Percentiles rank a stretch among this genome's conserved stretches.
Conservation (phyloP, 2,329 filamentous ascomycete species). For the Aureobasidium sp. region DNA sequence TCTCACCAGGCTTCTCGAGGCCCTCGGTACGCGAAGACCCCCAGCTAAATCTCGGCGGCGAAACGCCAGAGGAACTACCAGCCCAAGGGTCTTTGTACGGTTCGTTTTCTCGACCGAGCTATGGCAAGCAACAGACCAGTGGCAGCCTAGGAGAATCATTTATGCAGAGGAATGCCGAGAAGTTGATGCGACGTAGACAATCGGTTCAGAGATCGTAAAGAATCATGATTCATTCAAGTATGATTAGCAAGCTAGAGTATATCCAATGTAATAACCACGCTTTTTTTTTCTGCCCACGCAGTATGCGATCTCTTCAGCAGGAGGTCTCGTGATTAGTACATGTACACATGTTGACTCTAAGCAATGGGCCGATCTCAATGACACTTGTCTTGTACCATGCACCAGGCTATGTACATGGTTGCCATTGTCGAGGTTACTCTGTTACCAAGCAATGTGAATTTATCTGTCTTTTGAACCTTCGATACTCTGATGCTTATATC, state of each 20-base stretch:
- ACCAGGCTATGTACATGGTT: too few species aligned
- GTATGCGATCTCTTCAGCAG: not conserved
- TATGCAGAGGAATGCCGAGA: slow-evolving; percentile 28
- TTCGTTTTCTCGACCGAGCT: slow-evolving; percentile 8
- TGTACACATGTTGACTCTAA: too few species aligned
- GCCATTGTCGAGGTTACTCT: too few species aligned
- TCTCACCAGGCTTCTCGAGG: slow-evolving; percentile 26
- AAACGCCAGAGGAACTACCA: slow-evolving; percentile 18
- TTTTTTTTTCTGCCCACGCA: not conserved
- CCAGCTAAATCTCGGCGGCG: slow-evolving; percentile 18
- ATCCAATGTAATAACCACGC: not conserved
- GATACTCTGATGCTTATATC: not conserved
- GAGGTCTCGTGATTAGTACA: not conserved
- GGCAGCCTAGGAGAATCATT: slow-evolving; percentile 28
- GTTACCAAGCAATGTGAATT: not conserved
- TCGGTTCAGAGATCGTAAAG: not conserved
- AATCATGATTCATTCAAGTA: not conserved
- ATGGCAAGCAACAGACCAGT: not conserved
- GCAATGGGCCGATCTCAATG: too few species aligned
- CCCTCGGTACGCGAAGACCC: slow-evolving; percentile 25
- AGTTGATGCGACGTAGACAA: slow-evolving; percentile 17
- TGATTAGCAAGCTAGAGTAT: not conserved
- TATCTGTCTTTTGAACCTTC: not conserved
- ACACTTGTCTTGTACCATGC: too few species aligned
- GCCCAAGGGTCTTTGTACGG: slow-evolving; percentile 18